Base-by-base conservation (phyloP, 1,139 yeast genomes). In the Kodamaea derodonti region DNA sequence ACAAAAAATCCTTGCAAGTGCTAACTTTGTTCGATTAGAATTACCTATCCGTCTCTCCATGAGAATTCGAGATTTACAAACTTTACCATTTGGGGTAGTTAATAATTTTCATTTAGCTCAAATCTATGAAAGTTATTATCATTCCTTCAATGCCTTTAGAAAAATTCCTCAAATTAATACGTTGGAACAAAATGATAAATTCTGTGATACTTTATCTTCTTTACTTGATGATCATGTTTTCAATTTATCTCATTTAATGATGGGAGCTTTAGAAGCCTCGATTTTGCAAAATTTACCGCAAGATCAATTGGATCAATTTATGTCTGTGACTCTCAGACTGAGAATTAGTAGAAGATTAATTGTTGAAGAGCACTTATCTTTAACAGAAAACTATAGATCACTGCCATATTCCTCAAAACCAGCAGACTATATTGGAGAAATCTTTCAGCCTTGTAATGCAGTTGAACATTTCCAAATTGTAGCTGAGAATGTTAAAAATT, bases 181-280 rank as follows among this genome's bases (percentile, higher is more conserved):
- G 1, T 56, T 87, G 33, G 79, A 81, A 29, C 95, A 87, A 36
- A 90, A 90, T 52, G 80, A 77, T 25, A 60, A 62, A 46, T 88
- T 90, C 54, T 83, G 95, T 52, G 63, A 64, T 24, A 70, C 78
- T 28, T 65, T 88, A 38, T 70, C 76, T 23, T 65, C 71, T 20
- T 72, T 88, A 43, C 63, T 90, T 45, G 90, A 84, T 55, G 83
- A 79, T 48, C 95, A 90, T 59, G 69, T 86, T 32, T 66, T 81
- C 39, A 85, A 87, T 46, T 68, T 90, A 40, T 92, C 97, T 1
- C 92, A 88, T 53, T 66, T 90, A 42, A 84, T 90, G 71, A 85
- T 87, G 90, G 97, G 97, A 2, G 88, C 95, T 1, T 65, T 88
- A 37, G 97, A 90, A 51, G 83, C 84, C 36, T 76, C 88, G 11